Evolutionary conservation across 78 protist species (phyloP), one percentile per base, ranked within the genome.

Genomic region (Dictyostelium purpureum): DNA sequence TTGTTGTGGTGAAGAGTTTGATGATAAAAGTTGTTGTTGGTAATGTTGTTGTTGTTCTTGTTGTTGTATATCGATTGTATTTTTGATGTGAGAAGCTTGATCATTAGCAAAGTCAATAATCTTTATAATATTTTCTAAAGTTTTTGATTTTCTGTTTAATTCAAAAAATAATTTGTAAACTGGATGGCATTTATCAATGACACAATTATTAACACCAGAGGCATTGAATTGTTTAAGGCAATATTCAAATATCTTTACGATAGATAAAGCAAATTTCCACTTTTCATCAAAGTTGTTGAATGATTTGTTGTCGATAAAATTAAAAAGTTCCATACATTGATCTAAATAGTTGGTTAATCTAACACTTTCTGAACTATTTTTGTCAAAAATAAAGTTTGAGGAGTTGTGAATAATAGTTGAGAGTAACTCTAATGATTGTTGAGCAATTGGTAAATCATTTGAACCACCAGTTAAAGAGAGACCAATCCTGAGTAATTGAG

Each of bases 161-260:
- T 85, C 92, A 47, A 73, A 7, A 33, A 61, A 85, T 24, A 85
- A 57, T 59, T 79, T 65, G 45, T 73, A 85, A 6, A 63, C 73
- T 66, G 92, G 83, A 73, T 85, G 80, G 6, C 43, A 35, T 42
- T 66, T 77, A 47, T 85, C 82, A 11, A 73, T 31, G 56, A 28
- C 40, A 54, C 28, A 66, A 11, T 83, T 67, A 35, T 6, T 10
- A 26, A 67, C 43, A n/a, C n/a, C n/a, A 12, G 83, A 52, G 9
- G 18, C 10, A 63, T 85, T 70, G 75, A 85, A 85, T 45, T 85
- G 92, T 4, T 33, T 21, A 35, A 85, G 59, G 57, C 47, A 73
- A 43, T 43, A 85, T 42, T 71, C 82, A 31, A 85, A 73, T 12
- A 85, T 85, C 14, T 73, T 45, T 9, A 85, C 21, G 3, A 85